phyloP scores from a whole-genome alignment of 495 filamentous ascomycete genomes.

The Penicillium diatomitis region DNA sequence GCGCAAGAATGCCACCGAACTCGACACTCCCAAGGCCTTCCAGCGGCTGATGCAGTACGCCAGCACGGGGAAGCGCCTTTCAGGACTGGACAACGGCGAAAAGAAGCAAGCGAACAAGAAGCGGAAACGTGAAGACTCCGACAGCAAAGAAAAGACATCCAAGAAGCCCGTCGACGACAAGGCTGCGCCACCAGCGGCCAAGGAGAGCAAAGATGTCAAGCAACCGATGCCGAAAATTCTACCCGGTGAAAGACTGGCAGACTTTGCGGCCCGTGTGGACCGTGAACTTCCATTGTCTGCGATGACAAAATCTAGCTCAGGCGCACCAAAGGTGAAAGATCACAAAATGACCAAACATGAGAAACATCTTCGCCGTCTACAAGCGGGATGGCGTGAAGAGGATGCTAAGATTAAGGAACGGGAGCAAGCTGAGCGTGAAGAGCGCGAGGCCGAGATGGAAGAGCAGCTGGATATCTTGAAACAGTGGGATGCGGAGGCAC shows the following conservation, averaged over 20 bases:
- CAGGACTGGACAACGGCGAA: slow-evolving; percentile 61
- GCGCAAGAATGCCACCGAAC: slow-evolving; percentile 38
- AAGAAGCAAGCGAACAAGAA: slow-evolving; percentile 40
- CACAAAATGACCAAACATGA: slow-evolving; percentile 69
- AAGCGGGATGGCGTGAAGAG: slow-evolving; percentile 70
- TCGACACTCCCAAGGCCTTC: slow-evolving; percentile 86
- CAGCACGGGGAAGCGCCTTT: slow-evolving; percentile 42
- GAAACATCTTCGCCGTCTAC: slow-evolving; percentile 70
- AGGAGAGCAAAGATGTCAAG: slow-evolving; percentile 3
- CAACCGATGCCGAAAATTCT: slow-evolving; percentile 54
- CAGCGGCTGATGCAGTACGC: slow-evolving; percentile 66
- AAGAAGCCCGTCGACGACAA: slow-evolving; percentile 9
- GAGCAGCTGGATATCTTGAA: slow-evolving; percentile 40
- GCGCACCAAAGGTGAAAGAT: slow-evolving; percentile 36
- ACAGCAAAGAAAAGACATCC: slow-evolving; percentile 10
- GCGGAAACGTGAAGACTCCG: slow-evolving; percentile 24
- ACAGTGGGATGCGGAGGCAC: slow-evolving; percentile 38
- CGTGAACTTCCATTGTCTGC: slow-evolving; percentile 68
- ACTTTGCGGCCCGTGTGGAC: slow-evolving; percentile 80
- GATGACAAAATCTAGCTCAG: slow-evolving; percentile 38
- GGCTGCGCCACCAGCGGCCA: too few species aligned
- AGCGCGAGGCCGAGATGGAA: slow-evolving; percentile 44
- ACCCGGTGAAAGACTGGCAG: slow-evolving; percentile 71
- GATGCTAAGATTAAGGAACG: slow-evolving; percentile 54
- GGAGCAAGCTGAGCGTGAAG: slow-evolving; percentile 58